Conservation (phyloP, 331 rosid genomes). For the Phaseolus coccineus region DNA sequence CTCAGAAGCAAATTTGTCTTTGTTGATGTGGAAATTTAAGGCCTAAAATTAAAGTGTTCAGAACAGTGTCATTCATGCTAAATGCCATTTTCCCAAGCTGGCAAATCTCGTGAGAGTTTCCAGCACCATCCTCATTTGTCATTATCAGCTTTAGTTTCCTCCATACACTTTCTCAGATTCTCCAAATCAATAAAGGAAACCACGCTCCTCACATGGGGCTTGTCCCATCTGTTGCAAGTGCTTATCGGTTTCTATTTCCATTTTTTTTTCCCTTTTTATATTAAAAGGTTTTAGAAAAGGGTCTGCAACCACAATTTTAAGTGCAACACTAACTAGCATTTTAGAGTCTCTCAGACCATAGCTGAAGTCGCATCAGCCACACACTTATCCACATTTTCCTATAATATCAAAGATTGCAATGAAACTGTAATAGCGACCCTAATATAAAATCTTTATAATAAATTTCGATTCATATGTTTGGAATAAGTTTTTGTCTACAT, state of each 20-base stretch:
- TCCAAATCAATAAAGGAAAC: neutral
- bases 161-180: constrained; percentile 27
- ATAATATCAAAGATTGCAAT: neutral
- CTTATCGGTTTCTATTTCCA: neutral
- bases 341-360: neutral
- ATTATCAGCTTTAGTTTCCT: constrained; percentile 30
- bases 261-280: neutral
- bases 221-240: constrained; percentile 19
- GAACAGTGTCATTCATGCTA: neutral
- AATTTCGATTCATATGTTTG: constrained; percentile 9
- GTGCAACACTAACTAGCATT: neutral
- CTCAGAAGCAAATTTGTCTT: constrained; percentile 32
- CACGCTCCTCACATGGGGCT: constrained; percentile 37
- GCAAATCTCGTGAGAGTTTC: constrained; percentile 31
- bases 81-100: constrained; percentile 32
- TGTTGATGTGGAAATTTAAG: constrained; percentile 8
- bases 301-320: neutral
- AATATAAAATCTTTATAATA: neutral
- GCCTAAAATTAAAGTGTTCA: constrained; percentile 11
- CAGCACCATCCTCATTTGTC: constrained; percentile 37
- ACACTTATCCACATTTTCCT: neutral
- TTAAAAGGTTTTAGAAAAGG: neutral
- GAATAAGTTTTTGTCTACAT: neutral
- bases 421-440: neutral
- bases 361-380: too few species aligned